phyloP scores from a whole-genome alignment of 257 asterid genomes.

The Fraxinus americana region DNA sequence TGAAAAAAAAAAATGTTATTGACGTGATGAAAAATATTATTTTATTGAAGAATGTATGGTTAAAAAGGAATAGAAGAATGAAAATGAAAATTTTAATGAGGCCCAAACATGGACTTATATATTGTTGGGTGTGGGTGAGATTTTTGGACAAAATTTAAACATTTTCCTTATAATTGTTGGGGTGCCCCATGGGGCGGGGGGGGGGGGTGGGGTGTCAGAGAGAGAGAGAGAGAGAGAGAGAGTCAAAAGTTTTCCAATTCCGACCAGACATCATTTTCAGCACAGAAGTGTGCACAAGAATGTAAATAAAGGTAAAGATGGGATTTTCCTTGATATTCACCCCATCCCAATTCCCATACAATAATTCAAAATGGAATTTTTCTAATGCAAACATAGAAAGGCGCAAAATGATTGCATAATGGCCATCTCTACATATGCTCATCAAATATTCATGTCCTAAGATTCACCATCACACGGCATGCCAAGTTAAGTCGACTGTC shows the following conservation, averaged over 20 bases:
- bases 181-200: too few relatives aligned
- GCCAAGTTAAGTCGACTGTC: neutral
- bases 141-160: too few relatives aligned
- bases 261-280: constrained; percentile 9
- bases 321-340: constrained; percentile 8
- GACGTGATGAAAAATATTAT: too few relatives aligned
- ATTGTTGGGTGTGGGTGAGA: too few relatives aligned
- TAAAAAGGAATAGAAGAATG: too few relatives aligned
- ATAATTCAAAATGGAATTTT: neutral
- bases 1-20: too few relatives aligned
- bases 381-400: neutral
- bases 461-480: neutral
- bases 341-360: constrained; percentile 3
- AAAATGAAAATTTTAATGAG: too few relatives aligned
- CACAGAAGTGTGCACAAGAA: neutral
- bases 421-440: neutral
- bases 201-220: too few relatives aligned
- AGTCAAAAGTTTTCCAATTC: neutral
- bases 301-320: constrained; percentile 4
- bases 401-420: neutral
- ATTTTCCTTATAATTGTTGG: too few relatives aligned
- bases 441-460: neutral
- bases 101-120: too few relatives aligned
- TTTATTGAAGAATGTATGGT: too few relatives aligned
- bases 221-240: too few relatives aligned